phyloP scores from a whole-genome alignment of 2,329 filamentous ascomycete genomes.

The Hypoxylon sp. region DNA sequence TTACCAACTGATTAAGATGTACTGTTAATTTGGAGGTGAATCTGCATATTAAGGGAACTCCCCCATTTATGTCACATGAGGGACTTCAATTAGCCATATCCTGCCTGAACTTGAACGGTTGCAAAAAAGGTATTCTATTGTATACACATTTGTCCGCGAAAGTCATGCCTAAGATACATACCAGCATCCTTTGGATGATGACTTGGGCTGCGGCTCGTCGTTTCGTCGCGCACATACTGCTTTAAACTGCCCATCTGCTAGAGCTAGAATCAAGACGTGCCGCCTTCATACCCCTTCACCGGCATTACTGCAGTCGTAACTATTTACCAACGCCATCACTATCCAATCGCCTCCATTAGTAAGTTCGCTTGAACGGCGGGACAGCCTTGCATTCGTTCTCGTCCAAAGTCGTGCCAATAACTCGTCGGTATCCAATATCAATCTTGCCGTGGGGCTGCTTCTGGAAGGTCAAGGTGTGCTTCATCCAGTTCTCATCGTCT shows the following conservation, averaged over 20 bases:
- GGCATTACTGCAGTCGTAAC: conserved; percentile 39
- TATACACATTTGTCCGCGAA: conserved; percentile 48
- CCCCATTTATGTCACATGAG: background rate
- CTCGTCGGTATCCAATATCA: conserved; percentile 87
- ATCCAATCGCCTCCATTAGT: conserved; percentile 65
- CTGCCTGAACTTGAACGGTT: conserved; percentile 23
- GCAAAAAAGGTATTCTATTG: conserved; percentile 43
- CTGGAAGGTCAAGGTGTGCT: conserved; percentile 98
- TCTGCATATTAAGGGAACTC: background rate
- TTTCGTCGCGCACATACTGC: conserved; percentile 15
- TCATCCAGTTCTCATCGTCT: conserved; percentile 98
- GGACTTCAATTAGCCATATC: background rate
- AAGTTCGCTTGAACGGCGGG: conserved; percentile 95
- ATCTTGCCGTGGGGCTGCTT: conserved; percentile 90
- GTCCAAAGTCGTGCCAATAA: conserved; percentile 87
- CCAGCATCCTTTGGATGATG: conserved; percentile 21
- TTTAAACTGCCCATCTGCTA: conserved; percentile 14
- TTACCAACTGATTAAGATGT: background rate
- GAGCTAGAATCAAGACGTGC: conserved; percentile 18
- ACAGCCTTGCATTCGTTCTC: conserved; percentile 97
- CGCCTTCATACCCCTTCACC: conserved; percentile 35
- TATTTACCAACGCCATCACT: conserved; percentile 16
- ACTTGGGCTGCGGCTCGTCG: conserved; percentile 16
- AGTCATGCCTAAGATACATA: conserved; percentile 50
- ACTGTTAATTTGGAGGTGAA: background rate